These are phyloP conservation scores for Colletotrichum theobromicola DNA, from an alignment of 2,329 filamentous ascomycete species.

Conservation along the genomic window DNA sequence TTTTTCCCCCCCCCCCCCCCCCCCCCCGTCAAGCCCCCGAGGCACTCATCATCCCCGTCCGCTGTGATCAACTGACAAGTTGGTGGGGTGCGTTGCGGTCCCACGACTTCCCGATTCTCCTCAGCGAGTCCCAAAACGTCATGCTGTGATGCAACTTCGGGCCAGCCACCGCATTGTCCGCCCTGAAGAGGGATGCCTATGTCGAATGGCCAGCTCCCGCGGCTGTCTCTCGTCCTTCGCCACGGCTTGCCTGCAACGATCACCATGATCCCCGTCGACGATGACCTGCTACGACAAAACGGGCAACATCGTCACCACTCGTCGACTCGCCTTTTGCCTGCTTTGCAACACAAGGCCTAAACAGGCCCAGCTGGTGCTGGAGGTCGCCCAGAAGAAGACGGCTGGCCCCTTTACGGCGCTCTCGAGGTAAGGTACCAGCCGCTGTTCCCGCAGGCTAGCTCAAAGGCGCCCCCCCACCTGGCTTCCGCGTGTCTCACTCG, in stretches of 20 bases:
- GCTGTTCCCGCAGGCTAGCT: slow-evolving; percentile 12
- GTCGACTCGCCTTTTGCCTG: neutral
- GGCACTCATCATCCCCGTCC: neutral
- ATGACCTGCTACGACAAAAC: neutral
- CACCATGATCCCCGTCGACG: neutral
- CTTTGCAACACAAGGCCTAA: neutral
- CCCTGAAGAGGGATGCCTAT: neutral
- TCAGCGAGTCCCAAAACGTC: slow-evolving; percentile 12
- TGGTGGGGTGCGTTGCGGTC: neutral
- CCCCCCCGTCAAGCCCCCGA: neutral
- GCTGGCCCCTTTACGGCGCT: neutral
- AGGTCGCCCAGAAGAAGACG: neutral
- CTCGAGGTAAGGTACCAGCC: slow-evolving; percentile 8
- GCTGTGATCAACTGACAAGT: slow-evolving; percentile 7
- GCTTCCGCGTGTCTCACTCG: slow-evolving; percentile 4
- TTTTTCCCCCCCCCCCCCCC: neutral
- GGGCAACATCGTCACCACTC: slow-evolving; percentile 1
- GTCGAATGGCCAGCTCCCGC: neutral
- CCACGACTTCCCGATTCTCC: slow-evolving; percentile 4
- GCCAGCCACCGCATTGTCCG: neutral
- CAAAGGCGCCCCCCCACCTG: neutral
- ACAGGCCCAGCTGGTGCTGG: neutral
- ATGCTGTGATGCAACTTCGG: slow-evolving; percentile 1
- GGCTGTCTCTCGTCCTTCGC: neutral
- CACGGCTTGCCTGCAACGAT: neutral